Percentiles rank a stretch among this genome's conserved stretches.
Evolutionary conservation across 768 basidiomycete species (phyloP).

Genomic region (Trametes coccinea): DNA sequence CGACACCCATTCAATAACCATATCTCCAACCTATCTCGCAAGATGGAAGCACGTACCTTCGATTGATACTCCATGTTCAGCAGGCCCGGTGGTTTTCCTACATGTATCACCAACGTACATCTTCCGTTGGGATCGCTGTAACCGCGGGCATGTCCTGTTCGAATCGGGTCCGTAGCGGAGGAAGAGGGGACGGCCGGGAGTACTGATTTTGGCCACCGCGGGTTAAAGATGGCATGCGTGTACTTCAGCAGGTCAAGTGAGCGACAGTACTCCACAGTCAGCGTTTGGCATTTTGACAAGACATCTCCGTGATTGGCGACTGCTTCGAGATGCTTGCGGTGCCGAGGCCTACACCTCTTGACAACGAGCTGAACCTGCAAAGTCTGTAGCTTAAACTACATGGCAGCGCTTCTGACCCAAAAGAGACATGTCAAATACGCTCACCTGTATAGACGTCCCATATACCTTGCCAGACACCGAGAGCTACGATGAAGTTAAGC

Average conservation of each 20-base stretch:
- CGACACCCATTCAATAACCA: not conserved
- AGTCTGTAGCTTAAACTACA: not conserved
- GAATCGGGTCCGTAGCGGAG: not conserved
- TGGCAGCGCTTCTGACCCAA: not conserved
- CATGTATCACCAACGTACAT: not conserved
- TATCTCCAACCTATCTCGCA: conserved; percentile 1
- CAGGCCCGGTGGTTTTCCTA: not conserved
- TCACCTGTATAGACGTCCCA: not conserved
- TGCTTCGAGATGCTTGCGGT: not conserved
- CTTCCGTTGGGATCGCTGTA: not conserved
- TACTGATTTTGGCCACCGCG: too few species aligned
- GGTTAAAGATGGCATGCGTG: not conserved
- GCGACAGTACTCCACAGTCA: not conserved
- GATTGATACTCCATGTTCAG: not conserved
- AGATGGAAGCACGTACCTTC: not conserved
- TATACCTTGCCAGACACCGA: too few species aligned
- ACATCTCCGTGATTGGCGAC: not conserved
- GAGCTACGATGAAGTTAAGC: too few species aligned
- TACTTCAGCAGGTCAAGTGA: not conserved
- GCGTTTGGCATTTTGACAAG: not conserved
- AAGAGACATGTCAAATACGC: not conserved
- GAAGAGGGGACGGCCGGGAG: not conserved
- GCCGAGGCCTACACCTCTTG: not conserved
- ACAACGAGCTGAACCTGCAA: not conserved
- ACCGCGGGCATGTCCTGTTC: not conserved